Percentiles rank a stretch among this genome's conserved stretches.
Evolutionary conservation across 1,284 basidiomycete genomes (phyloP).

Genomic region (Ceratobasidium sp.): DNA sequence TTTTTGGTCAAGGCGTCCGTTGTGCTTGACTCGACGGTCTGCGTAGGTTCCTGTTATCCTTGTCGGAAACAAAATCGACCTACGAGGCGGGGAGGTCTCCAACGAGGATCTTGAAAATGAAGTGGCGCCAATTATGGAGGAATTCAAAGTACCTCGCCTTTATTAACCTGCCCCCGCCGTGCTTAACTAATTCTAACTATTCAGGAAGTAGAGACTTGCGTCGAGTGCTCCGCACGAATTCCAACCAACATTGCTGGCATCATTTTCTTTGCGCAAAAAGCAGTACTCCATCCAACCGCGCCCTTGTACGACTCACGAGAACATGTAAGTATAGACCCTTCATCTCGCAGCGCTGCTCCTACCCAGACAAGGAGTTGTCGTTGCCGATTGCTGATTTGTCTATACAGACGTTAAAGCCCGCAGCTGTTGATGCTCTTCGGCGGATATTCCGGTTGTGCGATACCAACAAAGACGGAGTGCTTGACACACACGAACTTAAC

Average conservation of each 20-base stretch:
- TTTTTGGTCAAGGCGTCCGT: constrained; percentile 42
- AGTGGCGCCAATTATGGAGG: constrained; percentile 94
- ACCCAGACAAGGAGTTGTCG: constrained; percentile 20
- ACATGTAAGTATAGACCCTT: constrained; percentile 69
- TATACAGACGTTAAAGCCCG: constrained; percentile 88
- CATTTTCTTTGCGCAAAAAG: constrained; percentile 99
- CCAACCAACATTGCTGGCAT: constrained; percentile 96
- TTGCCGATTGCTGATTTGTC: constrained; percentile 30
- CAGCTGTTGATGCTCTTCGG: constrained; percentile 88
- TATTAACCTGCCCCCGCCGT: constrained; percentile 44
- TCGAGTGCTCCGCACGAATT: constrained; percentile 93
- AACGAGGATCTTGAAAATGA: constrained; percentile 96
- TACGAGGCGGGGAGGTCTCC: constrained; percentile 92
- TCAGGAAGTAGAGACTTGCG: constrained; percentile 97
- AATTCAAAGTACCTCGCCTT: constrained; percentile 82
- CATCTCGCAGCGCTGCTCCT: constrained; percentile 50
- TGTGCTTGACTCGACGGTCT: constrained; percentile 42
- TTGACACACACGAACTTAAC: constrained; percentile 93
- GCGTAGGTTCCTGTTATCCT: constrained; percentile 93
- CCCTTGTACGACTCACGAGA: constrained; percentile 97
- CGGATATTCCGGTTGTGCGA: constrained; percentile 98
- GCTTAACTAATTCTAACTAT: constrained; percentile 40
- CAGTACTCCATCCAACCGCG: constrained; percentile 96
- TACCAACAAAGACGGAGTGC: constrained; percentile 91
- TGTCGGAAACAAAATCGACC: constrained; percentile 98